Evolutionary conservation across 805 yeast species (phyloP).

Genomic region (Blastobotrys americana): DNA sequence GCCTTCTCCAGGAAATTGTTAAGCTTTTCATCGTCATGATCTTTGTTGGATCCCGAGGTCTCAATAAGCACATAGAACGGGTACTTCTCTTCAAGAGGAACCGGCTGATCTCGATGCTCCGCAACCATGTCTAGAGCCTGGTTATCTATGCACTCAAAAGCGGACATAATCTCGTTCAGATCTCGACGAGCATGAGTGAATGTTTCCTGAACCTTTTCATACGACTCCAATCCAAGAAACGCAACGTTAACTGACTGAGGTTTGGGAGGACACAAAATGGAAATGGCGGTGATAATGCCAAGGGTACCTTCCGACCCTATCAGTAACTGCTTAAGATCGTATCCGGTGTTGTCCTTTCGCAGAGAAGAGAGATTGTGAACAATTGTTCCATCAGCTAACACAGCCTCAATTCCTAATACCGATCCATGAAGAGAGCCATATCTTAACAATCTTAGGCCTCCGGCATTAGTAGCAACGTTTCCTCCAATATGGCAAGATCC

Average conservation of each 20-base stretch:
- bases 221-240: slow-evolving; percentile 71
- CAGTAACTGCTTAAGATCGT: slow-evolving; percentile 83
- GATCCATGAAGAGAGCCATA: slow-evolving; percentile 92
- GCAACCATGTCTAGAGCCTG: slow-evolving; percentile 41
- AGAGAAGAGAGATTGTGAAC: slow-evolving; percentile 73
- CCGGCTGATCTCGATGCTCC: slow-evolving; percentile 46
- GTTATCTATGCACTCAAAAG: slow-evolving; percentile 91
- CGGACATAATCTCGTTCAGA: slow-evolving; percentile 78
- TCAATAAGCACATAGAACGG: slow-evolving; percentile 91
- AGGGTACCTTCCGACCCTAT: slow-evolving; percentile 93
- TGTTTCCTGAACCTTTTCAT: slow-evolving; percentile 75
- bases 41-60: slow-evolving; percentile 91
- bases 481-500: slow-evolving; percentile 97
- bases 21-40: slow-evolving; percentile 86
- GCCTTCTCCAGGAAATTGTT: slow-evolving; percentile 75
- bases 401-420: slow-evolving; percentile 86
- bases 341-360: slow-evolving; percentile 93
- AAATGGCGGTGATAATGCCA: slow-evolving; percentile 85
- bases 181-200: slow-evolving; percentile 73
- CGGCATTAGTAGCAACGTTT: slow-evolving; percentile 91
- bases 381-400: slow-evolving; percentile 82
- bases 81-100: slow-evolving; percentile 76
- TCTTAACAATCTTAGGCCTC: slow-evolving; percentile 79
- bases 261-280: slow-evolving; percentile 82
- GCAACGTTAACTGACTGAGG: slow-evolving; percentile 85